Evolutionary conservation across 192 early-diverging fungal species (phyloP), one percentile per base, ranked within the genome.

Genomic region (Allomyces macrogynus): DNA sequence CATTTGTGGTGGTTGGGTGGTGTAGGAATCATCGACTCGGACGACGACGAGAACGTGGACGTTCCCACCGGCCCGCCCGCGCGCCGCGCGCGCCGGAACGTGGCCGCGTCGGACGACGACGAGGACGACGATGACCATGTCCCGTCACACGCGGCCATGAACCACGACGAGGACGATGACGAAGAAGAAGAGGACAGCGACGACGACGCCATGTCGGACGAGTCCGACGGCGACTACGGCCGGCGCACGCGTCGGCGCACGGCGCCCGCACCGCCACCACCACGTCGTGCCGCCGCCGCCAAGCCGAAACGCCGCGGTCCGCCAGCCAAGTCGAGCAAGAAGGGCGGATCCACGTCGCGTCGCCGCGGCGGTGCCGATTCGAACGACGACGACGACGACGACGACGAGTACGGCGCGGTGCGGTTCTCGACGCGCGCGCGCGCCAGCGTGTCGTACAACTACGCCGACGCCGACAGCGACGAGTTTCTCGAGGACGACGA

Each of bases 71-170:
- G 70, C 57, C 71, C 67, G 24, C 65, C 66, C 26, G 71, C 74
- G 4, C 72, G 70, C 12, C 73, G 72, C 63, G 76, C 57, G 9
- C 69, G 75, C 43, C 72, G 74, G 61, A 67, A 68, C 61, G 69
- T 73, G 70, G 74, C 74, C 0, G 73, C 61, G 24, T 27, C 63
- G 32, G 74, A 73, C 63, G 63, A 69, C 61, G 70, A 68, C 18
- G 74, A 70, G 23, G 81, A 83, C 16, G 78, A 78, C 63, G 68
- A n/a, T n/a, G n/a, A 68, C 22, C 73, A 76, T 24, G 71, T 70
- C 18, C 65, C 66, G 60, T 65, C 63, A 24, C 24, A 23, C 64
- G 66, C 61, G 68, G 66, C 23, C 70, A 71, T 25, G 62, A 67
- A 61, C 44, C 70, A 68, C 44, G 73, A 77, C 40, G 70, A 75